phyloP scores from a whole-genome alignment of 148 eudicot species.

The Cornus suecica region DNA sequence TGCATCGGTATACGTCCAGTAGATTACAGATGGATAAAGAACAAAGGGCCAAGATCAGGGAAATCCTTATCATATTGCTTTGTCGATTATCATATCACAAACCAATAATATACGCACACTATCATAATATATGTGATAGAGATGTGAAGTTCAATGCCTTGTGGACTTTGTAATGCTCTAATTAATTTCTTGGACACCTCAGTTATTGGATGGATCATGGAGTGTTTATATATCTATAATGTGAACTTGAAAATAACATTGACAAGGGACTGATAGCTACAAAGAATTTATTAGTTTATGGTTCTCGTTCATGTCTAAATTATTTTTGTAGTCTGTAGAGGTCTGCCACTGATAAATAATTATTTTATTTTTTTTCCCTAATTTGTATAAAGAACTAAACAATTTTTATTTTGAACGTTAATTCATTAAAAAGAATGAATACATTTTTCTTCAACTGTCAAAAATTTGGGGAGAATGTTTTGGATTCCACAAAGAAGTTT shows the following conservation, averaged over 20 bases:
- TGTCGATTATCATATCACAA: background rate
- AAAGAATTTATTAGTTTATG: background rate
- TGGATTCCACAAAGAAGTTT: constrained; percentile 97
- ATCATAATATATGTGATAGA: background rate
- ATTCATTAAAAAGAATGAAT: background rate
- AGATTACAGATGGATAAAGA: background rate
- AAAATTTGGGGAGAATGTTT: constrained; percentile 90
- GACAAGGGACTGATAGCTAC: background rate
- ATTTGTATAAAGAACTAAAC: background rate
- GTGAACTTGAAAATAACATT: background rate
- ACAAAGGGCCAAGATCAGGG: background rate
- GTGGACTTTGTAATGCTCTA: background rate
- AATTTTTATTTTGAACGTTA: too few relatives aligned
- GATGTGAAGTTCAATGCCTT: background rate
- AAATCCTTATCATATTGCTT: background rate
- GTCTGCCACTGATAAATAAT: too few relatives aligned
- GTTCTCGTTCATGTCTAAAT: constrained; percentile 1
- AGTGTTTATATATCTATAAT: background rate
- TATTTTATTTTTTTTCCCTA: background rate
- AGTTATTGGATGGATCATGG: background rate
- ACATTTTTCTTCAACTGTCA: too few relatives aligned
- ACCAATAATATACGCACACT: background rate
- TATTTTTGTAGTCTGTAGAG: too few relatives aligned
- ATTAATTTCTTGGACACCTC: background rate
- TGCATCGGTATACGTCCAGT: background rate